Percentiles rank a stretch among this genome's conserved stretches.
phyloP scores from a whole-genome alignment of 2,329 filamentous ascomycete genomes.

The Trichophyton benhamiae region DNA sequence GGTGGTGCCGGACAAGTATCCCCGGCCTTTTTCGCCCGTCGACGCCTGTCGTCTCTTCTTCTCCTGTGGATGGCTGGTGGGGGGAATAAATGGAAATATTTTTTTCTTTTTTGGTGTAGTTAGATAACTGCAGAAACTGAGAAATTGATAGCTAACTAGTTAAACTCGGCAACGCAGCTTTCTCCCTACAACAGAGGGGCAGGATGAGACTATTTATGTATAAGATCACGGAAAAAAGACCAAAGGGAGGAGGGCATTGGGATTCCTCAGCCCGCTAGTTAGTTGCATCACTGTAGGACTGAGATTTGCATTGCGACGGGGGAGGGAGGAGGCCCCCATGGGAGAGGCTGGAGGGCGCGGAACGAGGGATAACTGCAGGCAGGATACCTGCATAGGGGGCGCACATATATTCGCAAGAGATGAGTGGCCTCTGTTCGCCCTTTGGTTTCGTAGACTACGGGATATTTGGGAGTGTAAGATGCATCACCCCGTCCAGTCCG shows the following conservation, averaged over 20 bases:
- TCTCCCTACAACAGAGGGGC: neutral
- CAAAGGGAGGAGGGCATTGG: neutral
- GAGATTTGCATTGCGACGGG: neutral
- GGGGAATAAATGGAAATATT: too few relatives aligned
- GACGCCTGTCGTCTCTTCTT: too few relatives aligned
- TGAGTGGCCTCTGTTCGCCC: too few relatives aligned
- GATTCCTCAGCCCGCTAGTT: neutral
- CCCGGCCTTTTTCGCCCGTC: too few relatives aligned
- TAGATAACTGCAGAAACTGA: too few relatives aligned
- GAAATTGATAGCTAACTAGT: too few relatives aligned
- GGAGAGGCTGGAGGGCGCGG: neutral
- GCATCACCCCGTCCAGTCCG: neutral
- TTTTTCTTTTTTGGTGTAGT: too few relatives aligned
- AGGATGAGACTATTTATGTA: neutral
- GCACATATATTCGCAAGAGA: neutral
- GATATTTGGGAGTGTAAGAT: too few relatives aligned
- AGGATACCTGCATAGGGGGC: neutral
- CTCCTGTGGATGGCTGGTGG: too few relatives aligned
- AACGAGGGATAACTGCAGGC: neutral
- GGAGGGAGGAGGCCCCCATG: neutral
- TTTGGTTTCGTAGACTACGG: too few relatives aligned
- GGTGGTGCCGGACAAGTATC: neutral
- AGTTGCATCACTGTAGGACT: neutral
- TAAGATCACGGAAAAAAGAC: neutral
- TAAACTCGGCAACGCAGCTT: too few relatives aligned